Evolutionary conservation across 805 yeast species (phyloP).

Genomic region (Hanseniaspora hatyaiensis): DNA sequence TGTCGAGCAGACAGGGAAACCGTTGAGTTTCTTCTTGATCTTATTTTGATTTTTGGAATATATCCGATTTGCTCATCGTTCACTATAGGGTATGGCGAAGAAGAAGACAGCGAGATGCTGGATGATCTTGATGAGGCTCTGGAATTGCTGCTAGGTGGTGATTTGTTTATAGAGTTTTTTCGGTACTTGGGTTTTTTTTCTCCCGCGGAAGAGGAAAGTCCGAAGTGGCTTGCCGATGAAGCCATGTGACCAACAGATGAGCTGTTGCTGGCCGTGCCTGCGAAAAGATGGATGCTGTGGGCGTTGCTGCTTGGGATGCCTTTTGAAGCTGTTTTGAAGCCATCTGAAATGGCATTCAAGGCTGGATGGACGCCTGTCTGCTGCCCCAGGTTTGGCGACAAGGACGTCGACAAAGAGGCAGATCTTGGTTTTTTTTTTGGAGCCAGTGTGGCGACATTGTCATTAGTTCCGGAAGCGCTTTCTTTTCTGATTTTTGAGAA

Average conservation of each 20-base stretch:
- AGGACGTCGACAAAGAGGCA: neutral
- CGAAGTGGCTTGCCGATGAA: neutral
- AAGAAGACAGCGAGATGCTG: conserved; percentile 23
- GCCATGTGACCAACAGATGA: neutral
- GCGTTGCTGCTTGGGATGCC: neutral
- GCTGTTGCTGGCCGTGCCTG: neutral
- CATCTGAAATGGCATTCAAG: no score
- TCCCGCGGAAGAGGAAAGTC: neutral
- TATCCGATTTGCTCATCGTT: conserved; percentile 28
- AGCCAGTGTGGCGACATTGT: no score
- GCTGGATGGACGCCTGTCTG: no score
- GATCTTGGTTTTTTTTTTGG: neutral
- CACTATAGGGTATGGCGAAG: conserved; percentile 15
- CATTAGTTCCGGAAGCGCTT: no score
- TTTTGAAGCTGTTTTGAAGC: no score
- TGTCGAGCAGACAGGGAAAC: conserved; percentile 18
- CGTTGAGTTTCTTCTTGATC: conserved; percentile 28
- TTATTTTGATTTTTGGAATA: conserved; percentile 29
- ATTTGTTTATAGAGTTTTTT: conserved; percentile 13
- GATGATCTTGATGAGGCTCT: conserved; percentile 22
- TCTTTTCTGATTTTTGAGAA: no score
- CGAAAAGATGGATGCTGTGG: neutral
- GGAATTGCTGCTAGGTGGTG: conserved; percentile 21
- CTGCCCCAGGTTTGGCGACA: conserved; percentile 14
- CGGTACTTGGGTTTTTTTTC: conserved; percentile 6